phyloP scores from a whole-genome alignment of 176 grass and related monocot species.

The Metroxylon sagu region DNA sequence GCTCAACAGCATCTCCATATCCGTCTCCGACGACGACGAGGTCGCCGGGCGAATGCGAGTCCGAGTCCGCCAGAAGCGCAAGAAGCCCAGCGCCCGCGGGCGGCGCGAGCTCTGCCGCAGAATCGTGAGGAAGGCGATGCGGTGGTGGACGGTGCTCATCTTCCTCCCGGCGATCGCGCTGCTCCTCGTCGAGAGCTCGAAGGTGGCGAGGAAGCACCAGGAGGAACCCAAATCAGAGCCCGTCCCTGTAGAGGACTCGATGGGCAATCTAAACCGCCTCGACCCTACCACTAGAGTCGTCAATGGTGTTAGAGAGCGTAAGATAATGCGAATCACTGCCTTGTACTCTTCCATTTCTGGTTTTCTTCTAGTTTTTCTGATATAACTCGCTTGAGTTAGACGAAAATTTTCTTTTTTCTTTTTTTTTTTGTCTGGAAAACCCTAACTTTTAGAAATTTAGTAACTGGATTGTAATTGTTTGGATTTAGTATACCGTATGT shows the following conservation, averaged over 20 bases:
- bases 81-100: conserved; percentile 15
- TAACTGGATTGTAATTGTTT: no score
- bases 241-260: conserved; percentile 2
- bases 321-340: conserved; percentile 6
- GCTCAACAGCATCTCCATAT: conserved; percentile 74
- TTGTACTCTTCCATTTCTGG: conserved; percentile 5
- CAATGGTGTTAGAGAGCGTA: conserved; percentile 49
- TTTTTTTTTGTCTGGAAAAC: no score
- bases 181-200: conserved; percentile 44
- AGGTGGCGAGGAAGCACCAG: conserved; percentile 1
- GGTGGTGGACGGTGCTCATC: conserved; percentile 46
- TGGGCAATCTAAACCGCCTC: conserved; percentile 35
- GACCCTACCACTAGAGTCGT: conserved; percentile 35
- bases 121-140: conserved; percentile 7
- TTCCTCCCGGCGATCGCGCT: conserved; percentile 32
- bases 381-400: no score
- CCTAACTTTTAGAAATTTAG: no score
- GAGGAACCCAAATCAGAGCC: conserved; percentile 1
- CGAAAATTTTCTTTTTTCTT: no score
- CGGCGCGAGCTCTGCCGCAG: conserved; percentile 29
- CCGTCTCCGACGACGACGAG: conserved; percentile 81
- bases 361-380: no score
- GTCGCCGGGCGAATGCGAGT: conserved; percentile 47
- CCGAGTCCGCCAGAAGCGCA: conserved; percentile 40
- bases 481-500: no score